Base-by-base conservation (phyloP, 768 basidiomycete species). In the Erythrobasidium yunnanense region DNA sequence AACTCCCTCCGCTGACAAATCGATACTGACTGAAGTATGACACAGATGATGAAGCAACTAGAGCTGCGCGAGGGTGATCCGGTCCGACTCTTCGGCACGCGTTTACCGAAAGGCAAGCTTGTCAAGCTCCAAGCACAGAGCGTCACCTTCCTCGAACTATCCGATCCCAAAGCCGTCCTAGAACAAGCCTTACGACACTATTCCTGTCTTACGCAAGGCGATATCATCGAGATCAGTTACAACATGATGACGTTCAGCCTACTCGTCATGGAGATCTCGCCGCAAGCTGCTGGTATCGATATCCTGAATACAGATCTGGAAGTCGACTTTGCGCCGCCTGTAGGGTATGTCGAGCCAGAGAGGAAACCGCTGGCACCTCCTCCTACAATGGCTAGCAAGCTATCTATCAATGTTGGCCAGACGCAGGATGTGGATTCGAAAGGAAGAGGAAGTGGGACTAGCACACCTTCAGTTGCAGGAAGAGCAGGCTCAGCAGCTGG, bases 191-290 rank as follows among this genome's bases (percentile, higher is more conserved):
- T 99, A 15, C 85, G 92, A 50, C 90, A 93, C 76, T 99, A 92
- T 77, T 84, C 90, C 29, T 83, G 84, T 18, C 80, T 99, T 25
- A 90, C 92, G 0, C 88, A 91, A 72, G 91, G 91, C 47, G 95
- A 99, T 74, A 93, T 95, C 68, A 89, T 99, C 74, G 95, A 97
- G 77, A 93, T 99, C 73, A 84, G 81, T n/a, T 96, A 99, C 78
- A 97, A 97, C 75, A 85, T 85, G 0, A 90, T 99, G 72, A 82
- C 90, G 22, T 97, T 99, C 75, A 89, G 91, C 55, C 81, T 99
- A 50, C 83, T 96, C 46, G 85, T 99, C 35, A 95, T 97, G 90
- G 93, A 97, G 77, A 83, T 86, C 11, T 82, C 80, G 49, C 90
- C 91, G 1, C 87, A 87, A 6, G 88, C 86, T 20, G 83, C 83